Conservation (phyloP, 1,139 yeast genomes). For the Arxiozyma slooffiae region DNA sequence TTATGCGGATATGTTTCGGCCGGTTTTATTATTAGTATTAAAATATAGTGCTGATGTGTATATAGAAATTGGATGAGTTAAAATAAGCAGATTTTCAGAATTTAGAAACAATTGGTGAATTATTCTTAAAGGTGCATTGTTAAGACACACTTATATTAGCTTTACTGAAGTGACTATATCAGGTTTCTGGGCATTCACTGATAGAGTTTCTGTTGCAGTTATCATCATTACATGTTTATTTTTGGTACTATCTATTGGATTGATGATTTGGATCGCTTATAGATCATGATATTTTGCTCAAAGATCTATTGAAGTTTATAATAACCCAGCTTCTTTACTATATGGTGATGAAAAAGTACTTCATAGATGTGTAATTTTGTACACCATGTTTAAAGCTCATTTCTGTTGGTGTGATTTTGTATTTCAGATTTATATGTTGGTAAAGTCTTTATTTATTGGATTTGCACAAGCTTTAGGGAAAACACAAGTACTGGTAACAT, state of each 20-base stretch:
- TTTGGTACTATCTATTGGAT: conserved; percentile 44
- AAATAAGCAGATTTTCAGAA: conserved; percentile 39
- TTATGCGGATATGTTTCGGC: conserved; percentile 57
- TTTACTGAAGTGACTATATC: conserved; percentile 61
- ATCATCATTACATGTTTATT: conserved; percentile 60
- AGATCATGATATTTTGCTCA: conserved; percentile 51
- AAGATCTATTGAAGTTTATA: conserved; percentile 42
- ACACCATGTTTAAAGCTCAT: conserved; percentile 73
- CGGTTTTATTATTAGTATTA: conserved; percentile 37
- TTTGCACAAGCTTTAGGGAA: conserved; percentile 63
- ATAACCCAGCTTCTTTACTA: conserved; percentile 68
- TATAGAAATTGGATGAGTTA: conserved; percentile 36
- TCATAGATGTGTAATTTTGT: conserved; percentile 65
- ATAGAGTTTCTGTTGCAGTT: conserved; percentile 64
- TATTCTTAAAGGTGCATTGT: conserved; percentile 56
- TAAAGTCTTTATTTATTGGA: conserved; percentile 56
- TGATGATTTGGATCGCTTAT: conserved; percentile 51
- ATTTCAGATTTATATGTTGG: conserved; percentile 42
- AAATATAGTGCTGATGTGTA: conserved; percentile 44
- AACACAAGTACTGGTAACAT: conserved; percentile 56
- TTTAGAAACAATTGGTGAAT: conserved; percentile 46
- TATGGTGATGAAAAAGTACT: conserved; percentile 60
- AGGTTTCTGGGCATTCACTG: conserved; percentile 69
- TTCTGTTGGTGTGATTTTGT: conserved; percentile 70
- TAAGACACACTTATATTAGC: conserved; percentile 65